Percentiles rank a stretch among this genome's conserved stretches.
These are phyloP conservation scores for Ustilago hordei DNA, from an alignment of 1,284 basidiomycete genomes.

Conservation along the genomic window DNA sequence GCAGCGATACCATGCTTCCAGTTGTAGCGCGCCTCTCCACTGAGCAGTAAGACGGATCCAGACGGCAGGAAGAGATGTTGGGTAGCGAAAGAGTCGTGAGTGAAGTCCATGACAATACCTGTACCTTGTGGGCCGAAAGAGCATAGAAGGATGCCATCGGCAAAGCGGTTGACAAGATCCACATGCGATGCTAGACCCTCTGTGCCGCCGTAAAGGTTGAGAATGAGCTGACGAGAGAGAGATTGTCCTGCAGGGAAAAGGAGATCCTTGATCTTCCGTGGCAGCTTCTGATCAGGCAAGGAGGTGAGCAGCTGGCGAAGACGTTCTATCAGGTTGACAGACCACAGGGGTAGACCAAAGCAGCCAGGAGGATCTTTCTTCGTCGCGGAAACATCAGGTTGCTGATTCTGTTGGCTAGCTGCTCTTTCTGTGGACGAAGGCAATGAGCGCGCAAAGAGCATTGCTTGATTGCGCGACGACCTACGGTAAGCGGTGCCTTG, in stretches of 20 bases:
- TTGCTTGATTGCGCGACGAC: slow-evolving; percentile 40
- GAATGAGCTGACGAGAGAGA: slow-evolving; percentile 69
- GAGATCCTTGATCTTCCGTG: slow-evolving; percentile 3
- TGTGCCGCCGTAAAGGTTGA: slow-evolving; percentile 72
- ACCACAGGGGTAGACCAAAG: slow-evolving; percentile 40
- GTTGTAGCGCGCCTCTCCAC: slow-evolving; percentile 70
- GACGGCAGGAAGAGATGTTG: slow-evolving; percentile 70
- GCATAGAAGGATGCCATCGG: slow-evolving; percentile 62
- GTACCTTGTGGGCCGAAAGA: slow-evolving; percentile 43
- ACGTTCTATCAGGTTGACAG: slow-evolving; percentile 24
- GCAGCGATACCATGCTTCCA: slow-evolving; percentile 72
- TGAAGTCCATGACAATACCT: slow-evolving; percentile 59
- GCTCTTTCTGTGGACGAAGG: neutral
- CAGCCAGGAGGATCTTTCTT: neutral
- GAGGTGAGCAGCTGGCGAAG: slow-evolving; percentile 14
- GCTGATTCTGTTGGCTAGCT: neutral
- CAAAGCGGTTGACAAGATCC: slow-evolving; percentile 71
- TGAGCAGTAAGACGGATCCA: slow-evolving; percentile 70
- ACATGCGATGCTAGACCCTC: slow-evolving; percentile 71
- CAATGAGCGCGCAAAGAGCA: slow-evolving; percentile 45
- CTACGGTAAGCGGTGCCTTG: slow-evolving; percentile 3
- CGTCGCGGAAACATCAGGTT: neutral
- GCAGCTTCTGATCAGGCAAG: slow-evolving; percentile 4
- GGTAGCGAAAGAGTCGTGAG: slow-evolving; percentile 2
- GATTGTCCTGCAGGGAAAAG: slow-evolving; percentile 22